phyloP scores from a whole-genome alignment of 1,284 basidiomycete species.

The Pholiota adiposa region DNA sequence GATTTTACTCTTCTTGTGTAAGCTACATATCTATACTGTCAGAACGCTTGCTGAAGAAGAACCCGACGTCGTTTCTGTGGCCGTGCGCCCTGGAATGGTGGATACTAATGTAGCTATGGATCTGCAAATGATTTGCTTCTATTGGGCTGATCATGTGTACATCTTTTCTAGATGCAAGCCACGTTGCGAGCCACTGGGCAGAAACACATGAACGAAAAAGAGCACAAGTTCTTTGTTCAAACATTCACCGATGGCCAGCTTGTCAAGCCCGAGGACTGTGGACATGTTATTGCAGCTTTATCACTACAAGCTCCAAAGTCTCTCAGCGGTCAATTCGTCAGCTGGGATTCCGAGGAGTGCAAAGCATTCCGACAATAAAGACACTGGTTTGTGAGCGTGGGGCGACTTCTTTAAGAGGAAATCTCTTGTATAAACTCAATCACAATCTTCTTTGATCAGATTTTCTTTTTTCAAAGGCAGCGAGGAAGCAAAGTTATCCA shows the following conservation, averaged over 20 bases:
- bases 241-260: conserved; percentile 67
- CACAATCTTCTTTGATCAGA: background rate
- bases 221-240: conserved; percentile 62
- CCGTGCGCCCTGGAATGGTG: conserved; percentile 85
- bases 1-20: conserved; percentile 11
- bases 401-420: background rate
- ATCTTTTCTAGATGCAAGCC: conserved; percentile 66
- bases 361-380: conserved; percentile 48
- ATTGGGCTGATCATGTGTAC: background rate
- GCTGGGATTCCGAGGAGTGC: conserved; percentile 70
- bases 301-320: conserved; percentile 58
- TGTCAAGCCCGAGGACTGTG: conserved; percentile 71
- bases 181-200: conserved; percentile 51
- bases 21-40: conserved; percentile 11
- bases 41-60: conserved; percentile 88
- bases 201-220: conserved; percentile 52
- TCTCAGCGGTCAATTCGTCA: conserved; percentile 77
- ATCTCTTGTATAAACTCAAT: background rate
- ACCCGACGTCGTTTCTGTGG: conserved; percentile 69
- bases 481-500: background rate
- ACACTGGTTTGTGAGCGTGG: background rate
- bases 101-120: conserved; percentile 62
- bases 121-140: conserved; percentile 2
- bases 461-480: conserved; percentile 1
- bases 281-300: conserved; percentile 75